Evolutionary conservation across 2,329 filamentous ascomycete genomes (phyloP).

Genomic region (Paraconiothyrium brasiliense): DNA sequence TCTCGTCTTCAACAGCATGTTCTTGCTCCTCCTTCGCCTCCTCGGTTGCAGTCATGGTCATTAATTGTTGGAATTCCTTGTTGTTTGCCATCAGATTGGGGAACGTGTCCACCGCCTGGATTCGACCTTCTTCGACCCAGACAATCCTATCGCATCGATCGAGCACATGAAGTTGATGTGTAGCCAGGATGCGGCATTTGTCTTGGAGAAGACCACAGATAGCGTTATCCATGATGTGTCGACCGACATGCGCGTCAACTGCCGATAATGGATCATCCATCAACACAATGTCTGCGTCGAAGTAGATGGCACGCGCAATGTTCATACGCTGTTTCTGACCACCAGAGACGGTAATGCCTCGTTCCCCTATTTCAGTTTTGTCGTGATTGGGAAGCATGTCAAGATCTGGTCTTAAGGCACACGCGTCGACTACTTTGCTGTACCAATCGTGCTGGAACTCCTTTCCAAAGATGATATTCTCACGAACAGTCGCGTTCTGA

Average conservation of each 20-base stretch:
- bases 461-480: slow-evolving; percentile 94
- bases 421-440: slow-evolving; percentile 82
- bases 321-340: slow-evolving; percentile 96
- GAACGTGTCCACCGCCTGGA: slow-evolving; percentile 88
- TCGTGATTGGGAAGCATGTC: slow-evolving; percentile 94
- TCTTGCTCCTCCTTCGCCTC: slow-evolving; percentile 57
- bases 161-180: slow-evolving; percentile 93
- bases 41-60: slow-evolving; percentile 80
- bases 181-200: slow-evolving; percentile 91
- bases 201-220: slow-evolving; percentile 88
- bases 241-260: slow-evolving; percentile 67
- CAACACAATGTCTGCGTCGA: slow-evolving; percentile 68
- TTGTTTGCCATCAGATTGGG: slow-evolving; percentile 84
- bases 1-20: slow-evolving; percentile 61
- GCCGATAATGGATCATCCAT: slow-evolving; percentile 72
- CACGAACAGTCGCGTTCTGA: slow-evolving; percentile 84
- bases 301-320: slow-evolving; percentile 82
- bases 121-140: slow-evolving; percentile 87
- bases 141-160: slow-evolving; percentile 91
- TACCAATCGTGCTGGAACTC: slow-evolving; percentile 79
- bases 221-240: slow-evolving; percentile 88
- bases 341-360: slow-evolving; percentile 93
- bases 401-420: slow-evolving; percentile 83
- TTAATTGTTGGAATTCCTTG: slow-evolving; percentile 79
- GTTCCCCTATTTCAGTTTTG: slow-evolving; percentile 90